Conservation (phyloP, 805 yeast species). For the Candida fluviatilis region DNA sequence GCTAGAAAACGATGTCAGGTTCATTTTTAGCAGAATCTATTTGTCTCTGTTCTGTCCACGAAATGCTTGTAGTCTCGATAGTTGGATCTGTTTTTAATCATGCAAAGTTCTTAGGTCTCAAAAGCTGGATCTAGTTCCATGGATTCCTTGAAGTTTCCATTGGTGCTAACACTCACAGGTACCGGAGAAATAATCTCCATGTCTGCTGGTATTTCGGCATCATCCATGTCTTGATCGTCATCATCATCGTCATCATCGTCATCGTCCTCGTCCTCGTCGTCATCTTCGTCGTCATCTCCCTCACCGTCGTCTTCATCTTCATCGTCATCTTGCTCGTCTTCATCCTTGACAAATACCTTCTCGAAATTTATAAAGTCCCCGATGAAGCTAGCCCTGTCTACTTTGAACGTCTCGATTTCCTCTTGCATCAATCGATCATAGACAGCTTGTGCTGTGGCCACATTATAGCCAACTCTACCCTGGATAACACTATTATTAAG, state of each 20-base stretch:
- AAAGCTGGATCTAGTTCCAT: background rate
- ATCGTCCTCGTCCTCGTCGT: constrained; percentile 7
- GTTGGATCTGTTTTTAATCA: too few relatives aligned
- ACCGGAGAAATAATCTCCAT: background rate
- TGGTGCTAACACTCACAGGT: background rate
- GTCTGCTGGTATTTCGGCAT: background rate
- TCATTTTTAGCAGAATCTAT: too few relatives aligned
- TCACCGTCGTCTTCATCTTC: constrained; percentile 7
- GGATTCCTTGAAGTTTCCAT: background rate
- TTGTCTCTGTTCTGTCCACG: too few relatives aligned
- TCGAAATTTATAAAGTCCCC: constrained; percentile 27
- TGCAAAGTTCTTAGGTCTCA: background rate
- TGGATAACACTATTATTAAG: constrained; percentile 7
- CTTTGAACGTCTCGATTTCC: constrained; percentile 3
- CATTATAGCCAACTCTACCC: constrained; percentile 11
- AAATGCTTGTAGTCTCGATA: too few relatives aligned
- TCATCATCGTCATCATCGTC: constrained; percentile 6
- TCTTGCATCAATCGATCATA: constrained; percentile 18
- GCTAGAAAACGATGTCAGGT: too few relatives aligned
- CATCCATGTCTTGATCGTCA: constrained; percentile 5
- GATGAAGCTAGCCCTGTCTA: constrained; percentile 22
- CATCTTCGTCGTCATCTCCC: constrained; percentile 8
- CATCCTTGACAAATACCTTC: constrained; percentile 10
- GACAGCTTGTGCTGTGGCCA: constrained; percentile 18
- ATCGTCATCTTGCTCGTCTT: constrained; percentile 6